Evolutionary conservation across 129 eudicot species (phyloP).

Genomic region (Flaveria brownii): DNA sequence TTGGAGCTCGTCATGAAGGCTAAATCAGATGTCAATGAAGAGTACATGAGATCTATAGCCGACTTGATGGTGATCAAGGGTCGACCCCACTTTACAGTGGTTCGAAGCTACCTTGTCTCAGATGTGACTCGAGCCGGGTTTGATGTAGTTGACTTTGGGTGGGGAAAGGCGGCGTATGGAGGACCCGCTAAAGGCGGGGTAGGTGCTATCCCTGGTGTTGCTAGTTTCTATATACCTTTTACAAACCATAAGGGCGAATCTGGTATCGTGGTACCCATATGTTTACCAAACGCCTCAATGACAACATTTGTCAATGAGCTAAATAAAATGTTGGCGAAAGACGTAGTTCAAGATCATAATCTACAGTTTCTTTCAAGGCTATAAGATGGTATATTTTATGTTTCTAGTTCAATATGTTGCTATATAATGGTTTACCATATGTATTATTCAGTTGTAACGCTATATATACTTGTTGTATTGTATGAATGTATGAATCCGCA

Average conservation of each 20-base stretch:
- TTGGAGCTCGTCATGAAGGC: slow-evolving; percentile 56
- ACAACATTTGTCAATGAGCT: slow-evolving; percentile 48
- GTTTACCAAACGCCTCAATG: slow-evolving; percentile 54
- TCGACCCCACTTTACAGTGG: slow-evolving; percentile 64
- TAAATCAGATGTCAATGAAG: slow-evolving; percentile 50
- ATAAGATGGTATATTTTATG: neutral
- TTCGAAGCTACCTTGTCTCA: slow-evolving; percentile 54
- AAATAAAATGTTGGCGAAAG: slow-evolving; percentile 36
- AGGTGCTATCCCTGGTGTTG: slow-evolving; percentile 59
- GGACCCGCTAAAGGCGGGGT: slow-evolving; percentile 78
- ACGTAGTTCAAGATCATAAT: neutral
- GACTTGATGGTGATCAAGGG: slow-evolving; percentile 60
- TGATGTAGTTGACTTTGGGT: slow-evolving; percentile 66
- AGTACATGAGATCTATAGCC: slow-evolving; percentile 69
- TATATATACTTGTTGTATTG: neutral
- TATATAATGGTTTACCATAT: neutral
- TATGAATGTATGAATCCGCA: neutral
- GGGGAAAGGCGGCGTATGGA: slow-evolving; percentile 71
- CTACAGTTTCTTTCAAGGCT: neutral
- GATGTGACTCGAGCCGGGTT: slow-evolving; percentile 62
- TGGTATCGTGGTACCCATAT: slow-evolving; percentile 57
- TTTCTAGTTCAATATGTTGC: neutral
- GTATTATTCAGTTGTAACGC: neutral
- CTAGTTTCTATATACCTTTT: slow-evolving; percentile 62
- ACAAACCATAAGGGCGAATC: slow-evolving; percentile 54